Base-by-base conservation (phyloP, 768 basidiomycete species). In the button mushroom (Agaricus bisporus) region DNA sequence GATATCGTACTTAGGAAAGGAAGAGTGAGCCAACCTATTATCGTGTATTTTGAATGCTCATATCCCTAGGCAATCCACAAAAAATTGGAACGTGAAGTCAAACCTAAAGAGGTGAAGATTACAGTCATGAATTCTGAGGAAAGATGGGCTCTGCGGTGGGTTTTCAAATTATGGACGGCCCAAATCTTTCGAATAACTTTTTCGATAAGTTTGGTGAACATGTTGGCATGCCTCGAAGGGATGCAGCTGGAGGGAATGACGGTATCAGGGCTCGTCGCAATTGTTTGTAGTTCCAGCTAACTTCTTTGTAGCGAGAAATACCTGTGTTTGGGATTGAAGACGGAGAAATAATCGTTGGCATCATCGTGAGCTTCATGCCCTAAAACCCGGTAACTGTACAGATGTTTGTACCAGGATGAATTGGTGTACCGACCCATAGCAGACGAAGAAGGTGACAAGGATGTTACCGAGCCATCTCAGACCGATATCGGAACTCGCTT, bases 241-340 rank as follows among this genome's bases (percentile, higher is more conserved):
- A 69, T 94, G 3, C 38, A 69, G 29, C 49, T 62, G 2, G 56
- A 71, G 18, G 81, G 82, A 1, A 69, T 73, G 52, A 82, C 79
- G 53, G 87, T 87, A 62, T 61, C 66, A 49, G 22, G 50, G 17
- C 48, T n/a, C 15, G 2, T 25, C 22, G 22, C 22, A 22, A 26
- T 7, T n/a, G 12, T 28, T 43, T 12, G 15, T 22, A 36, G 38
- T 17, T 45, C 47, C 20, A 8, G 22, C 28, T 54, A 18, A 35
- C 38, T 36, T 37, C 36, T 17, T 18, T 39, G 37, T 53, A 91
- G 86, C 82, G 92, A 7, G 93, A 95, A 68, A 74, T 94, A 49
- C 90, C 89, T 3, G 85, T 95, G 2, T 89, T 93, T 57, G 88
- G 88, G 0, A 74, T 90, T 51, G 65, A 91, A 4, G 76, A 86